phyloP scores from a whole-genome alignment of 495 filamentous ascomycete genomes.

The Bacidia rubella region DNA sequence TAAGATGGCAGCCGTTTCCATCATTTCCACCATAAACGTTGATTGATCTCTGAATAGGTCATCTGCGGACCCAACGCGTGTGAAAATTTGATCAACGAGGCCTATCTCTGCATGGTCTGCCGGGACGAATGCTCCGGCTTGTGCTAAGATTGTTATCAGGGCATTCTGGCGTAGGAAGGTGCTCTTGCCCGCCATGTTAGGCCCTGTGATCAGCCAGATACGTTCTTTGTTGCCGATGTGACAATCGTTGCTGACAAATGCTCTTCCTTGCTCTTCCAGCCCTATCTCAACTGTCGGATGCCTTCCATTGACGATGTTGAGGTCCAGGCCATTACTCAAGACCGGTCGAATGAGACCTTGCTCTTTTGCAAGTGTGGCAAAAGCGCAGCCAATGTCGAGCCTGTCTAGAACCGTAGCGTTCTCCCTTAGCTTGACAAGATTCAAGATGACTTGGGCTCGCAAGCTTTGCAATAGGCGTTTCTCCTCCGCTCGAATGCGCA shows the following conservation, averaged over 20 bases:
- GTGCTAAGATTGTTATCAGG: slow-evolving; percentile 81
- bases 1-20: slow-evolving; percentile 39
- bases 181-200: slow-evolving; percentile 98
- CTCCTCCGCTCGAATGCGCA: slow-evolving; percentile 70
- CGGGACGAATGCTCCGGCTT: slow-evolving; percentile 83
- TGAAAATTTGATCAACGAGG: slow-evolving; percentile 85
- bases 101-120: slow-evolving; percentile 74
- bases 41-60: slow-evolving; percentile 84
- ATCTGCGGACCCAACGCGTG: slow-evolving; percentile 82
- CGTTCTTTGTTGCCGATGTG: slow-evolving; percentile 53
- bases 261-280: slow-evolving; percentile 62
- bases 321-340: slow-evolving; percentile 41
- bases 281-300: slow-evolving; percentile 83
- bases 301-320: slow-evolving; percentile 66
- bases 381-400: slow-evolving; percentile 76
- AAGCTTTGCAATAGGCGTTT: slow-evolving; percentile 55
- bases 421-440: slow-evolving; percentile 68
- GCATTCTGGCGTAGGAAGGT: slow-evolving; percentile 94
- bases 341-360: slow-evolving; percentile 59
- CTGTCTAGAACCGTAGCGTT: slow-evolving; percentile 86
- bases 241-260: slow-evolving; percentile 81
- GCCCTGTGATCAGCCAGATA: slow-evolving; percentile 84
- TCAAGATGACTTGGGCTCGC: slow-evolving; percentile 59
- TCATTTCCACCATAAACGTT: slow-evolving; percentile 70
- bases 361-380: slow-evolving; percentile 63